These are phyloP conservation scores for Salix purpurea DNA, from an alignment of 345 rosid species.

Conservation along the genomic window DNA sequence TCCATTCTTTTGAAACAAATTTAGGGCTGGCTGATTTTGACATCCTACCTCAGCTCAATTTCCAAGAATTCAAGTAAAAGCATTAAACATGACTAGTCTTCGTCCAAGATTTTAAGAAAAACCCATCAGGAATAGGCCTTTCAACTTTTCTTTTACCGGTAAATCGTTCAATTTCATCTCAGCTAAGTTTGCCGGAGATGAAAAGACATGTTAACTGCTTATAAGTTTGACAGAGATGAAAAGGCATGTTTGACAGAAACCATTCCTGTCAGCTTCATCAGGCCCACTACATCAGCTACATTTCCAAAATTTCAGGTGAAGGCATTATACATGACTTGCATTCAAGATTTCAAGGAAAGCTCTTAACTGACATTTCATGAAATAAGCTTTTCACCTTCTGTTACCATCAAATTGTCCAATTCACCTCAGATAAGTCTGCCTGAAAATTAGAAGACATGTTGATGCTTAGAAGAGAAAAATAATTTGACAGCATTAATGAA, in stretches of 20 bases:
- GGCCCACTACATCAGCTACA: background rate
- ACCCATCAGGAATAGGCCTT: background rate
- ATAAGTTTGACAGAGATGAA: background rate
- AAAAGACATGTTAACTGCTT: background rate
- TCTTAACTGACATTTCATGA: background rate
- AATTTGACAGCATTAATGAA: background rate
- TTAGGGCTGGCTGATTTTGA: background rate
- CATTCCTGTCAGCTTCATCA: background rate
- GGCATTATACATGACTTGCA: background rate
- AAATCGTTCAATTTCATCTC: constrained; percentile 2
- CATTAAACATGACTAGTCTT: background rate
- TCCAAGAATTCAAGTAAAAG: background rate
- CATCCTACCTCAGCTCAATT: background rate
- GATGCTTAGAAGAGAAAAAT: background rate
- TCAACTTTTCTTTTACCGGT: background rate
- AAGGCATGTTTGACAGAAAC: background rate
- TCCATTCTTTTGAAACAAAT: background rate
- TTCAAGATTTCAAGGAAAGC: background rate
- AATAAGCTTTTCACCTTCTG: background rate
- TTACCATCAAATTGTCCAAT: background rate
- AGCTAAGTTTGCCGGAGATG: background rate
- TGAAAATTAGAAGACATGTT: background rate
- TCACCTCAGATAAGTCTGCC: background rate
- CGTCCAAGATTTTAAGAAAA: background rate
- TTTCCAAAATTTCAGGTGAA: background rate